A percentile compares a stretch with the other conserved stretches of the same genome.
Evolutionary conservation across 768 basidiomycete genomes (phyloP).

Genomic region (Lactifluus volemus): DNA sequence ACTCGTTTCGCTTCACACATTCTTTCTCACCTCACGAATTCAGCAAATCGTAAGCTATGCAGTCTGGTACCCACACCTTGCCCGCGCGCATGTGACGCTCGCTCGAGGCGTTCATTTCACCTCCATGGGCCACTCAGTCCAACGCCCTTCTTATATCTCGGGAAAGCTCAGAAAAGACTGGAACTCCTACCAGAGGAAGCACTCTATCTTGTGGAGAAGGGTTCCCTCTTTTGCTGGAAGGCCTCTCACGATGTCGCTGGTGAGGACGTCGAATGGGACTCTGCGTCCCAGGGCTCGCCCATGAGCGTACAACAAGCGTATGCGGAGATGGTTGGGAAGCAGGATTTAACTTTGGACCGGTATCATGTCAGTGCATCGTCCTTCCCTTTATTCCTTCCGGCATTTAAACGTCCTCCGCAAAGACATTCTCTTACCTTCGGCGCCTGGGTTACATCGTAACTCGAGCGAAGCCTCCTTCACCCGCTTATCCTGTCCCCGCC

Average conservation of each 20-base stretch:
- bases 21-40: not conserved
- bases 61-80: conserved; percentile 63
- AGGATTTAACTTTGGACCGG: conserved; percentile 70
- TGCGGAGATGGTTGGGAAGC: conserved; percentile 72
- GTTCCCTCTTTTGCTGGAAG: conserved; percentile 80
- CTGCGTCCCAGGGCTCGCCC: conserved; percentile 45
- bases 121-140: conserved; percentile 71
- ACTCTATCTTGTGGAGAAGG: conserved; percentile 87
- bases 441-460: conserved; percentile 86
- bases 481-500: conserved; percentile 44
- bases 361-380: conserved; percentile 58
- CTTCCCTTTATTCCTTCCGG: not conserved
- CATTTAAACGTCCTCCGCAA: not conserved
- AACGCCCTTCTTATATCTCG: conserved; percentile 33
- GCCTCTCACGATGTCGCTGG: conserved; percentile 25
- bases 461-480: conserved; percentile 54
- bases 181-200: conserved; percentile 95
- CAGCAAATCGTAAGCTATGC: conserved; percentile 76
- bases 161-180: conserved; percentile 48
- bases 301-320: conserved; percentile 93
- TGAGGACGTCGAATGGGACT: conserved; percentile 32
- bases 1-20: not conserved
- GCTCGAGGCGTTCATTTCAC: conserved; percentile 78
- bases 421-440: conserved; percentile 92
- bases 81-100: conserved; percentile 59